phyloP scores from a whole-genome alignment of 208 protist species.

The Lotmaria passim region DNA sequence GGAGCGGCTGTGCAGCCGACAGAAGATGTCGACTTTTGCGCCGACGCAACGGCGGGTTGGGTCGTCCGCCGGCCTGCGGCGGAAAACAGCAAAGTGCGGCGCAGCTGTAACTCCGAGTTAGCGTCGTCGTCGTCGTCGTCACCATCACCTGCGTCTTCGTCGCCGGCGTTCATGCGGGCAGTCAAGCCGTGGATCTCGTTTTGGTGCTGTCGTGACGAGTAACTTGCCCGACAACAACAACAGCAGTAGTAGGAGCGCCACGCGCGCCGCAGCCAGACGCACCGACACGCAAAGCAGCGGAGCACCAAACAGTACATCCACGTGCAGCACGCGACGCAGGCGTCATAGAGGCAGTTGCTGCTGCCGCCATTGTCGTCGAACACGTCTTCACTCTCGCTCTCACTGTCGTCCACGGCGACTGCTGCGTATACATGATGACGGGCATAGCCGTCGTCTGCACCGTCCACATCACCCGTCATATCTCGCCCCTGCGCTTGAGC shows the following conservation, averaged over 20 bases:
- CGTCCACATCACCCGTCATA: not conserved
- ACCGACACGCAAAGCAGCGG: not conserved
- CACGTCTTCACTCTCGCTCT: conserved; percentile 5
- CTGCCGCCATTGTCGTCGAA: conserved; percentile 11
- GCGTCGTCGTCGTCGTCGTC: not conserved
- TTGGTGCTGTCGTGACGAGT: no score
- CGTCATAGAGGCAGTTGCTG: not conserved
- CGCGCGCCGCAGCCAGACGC: not conserved
- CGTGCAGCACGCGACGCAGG: not conserved
- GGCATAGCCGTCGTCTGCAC: not conserved
- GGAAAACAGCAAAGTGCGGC: conserved; percentile 2
- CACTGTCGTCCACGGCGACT: not conserved
- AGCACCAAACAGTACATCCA: not conserved
- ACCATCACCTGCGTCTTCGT: not conserved
- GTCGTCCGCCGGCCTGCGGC: not conserved
- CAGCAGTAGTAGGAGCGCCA: not conserved
- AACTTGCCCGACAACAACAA: not conserved
- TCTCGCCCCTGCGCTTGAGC: no score
- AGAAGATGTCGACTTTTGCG: no score
- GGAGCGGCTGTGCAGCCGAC: not conserved
- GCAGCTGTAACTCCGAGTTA: conserved; percentile 4
- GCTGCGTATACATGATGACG: not conserved
- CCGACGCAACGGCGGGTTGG: no score
- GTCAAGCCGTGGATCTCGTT: no score
- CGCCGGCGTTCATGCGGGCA: no score